Conservation (phyloP, 208 protist genomes). For the Jaenimonas drosophilae region DNA sequence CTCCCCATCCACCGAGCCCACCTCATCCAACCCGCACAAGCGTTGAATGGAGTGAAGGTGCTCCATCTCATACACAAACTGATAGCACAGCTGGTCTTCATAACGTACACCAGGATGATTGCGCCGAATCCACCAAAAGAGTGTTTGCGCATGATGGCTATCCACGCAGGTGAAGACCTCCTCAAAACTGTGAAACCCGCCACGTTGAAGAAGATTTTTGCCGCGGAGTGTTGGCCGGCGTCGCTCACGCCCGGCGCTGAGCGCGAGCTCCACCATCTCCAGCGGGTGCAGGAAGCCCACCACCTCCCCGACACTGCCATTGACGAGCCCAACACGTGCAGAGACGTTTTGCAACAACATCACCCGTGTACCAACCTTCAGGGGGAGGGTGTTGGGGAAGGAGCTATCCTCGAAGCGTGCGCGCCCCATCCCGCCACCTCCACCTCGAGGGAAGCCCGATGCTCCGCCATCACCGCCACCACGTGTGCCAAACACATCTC, state of each 20-base stretch:
- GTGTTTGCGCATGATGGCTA: conserved; percentile 14
- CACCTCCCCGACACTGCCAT: conserved; percentile 61
- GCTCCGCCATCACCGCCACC: background rate
- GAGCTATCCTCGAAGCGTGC: conserved; percentile 51
- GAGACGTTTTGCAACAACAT: conserved; percentile 66
- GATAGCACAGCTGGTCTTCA: conserved; percentile 25
- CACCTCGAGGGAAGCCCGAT: background rate
- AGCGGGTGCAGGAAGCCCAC: conserved; percentile 65
- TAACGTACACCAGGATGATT: too few species aligned
- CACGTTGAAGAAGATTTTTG: conserved; percentile 14
- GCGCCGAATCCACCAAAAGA: conserved; percentile 35
- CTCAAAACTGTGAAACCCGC: conserved; percentile 26
- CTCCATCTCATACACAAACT: conserved; percentile 13
- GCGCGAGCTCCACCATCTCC: conserved; percentile 42
- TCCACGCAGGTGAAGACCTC: conserved; percentile 53
- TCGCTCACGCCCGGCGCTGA: conserved; percentile 16
- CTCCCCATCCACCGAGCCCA: conserved; percentile 1
- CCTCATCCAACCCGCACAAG: conserved; percentile 15
- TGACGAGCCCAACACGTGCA: conserved; percentile 43
- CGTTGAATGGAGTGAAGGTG: conserved; percentile 13
- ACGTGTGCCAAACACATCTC: background rate
- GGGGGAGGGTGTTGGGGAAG: conserved; percentile 18
- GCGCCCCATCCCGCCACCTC: background rate
- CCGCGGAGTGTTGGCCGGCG: conserved; percentile 9
- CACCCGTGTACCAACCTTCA: conserved; percentile 64